Base-by-base conservation (phyloP, 1,139 yeast species). In the Suhomyces coccinellae region DNA sequence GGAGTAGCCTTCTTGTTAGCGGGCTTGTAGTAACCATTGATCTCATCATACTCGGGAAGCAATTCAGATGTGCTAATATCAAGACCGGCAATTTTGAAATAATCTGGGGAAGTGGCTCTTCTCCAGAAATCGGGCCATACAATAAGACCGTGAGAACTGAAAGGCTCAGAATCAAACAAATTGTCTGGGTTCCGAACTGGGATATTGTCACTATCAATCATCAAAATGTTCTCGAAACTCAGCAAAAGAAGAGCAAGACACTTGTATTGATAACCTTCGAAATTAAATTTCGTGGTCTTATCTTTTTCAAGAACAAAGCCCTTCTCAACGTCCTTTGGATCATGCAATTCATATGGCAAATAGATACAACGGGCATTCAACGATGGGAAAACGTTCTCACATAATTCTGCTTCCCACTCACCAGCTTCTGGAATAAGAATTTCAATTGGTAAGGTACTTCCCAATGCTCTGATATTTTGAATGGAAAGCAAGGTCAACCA, bases 191-290 rank as follows among this genome's bases (percentile, higher is more conserved):
- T 67, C 53, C 73, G 74, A 2, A 83, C 73, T 1, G 91, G 89
- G 45, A 83, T 73, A 52, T 84, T 82, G 59, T 88, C 96, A 40
- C 93, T 85, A 62, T 88, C 96, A 51, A 87, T 65, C 42, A 87
- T 69, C 44, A 87, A 66, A n/a, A 85, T 83, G 52, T 86, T 82
- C 54, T 87, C 89, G 65, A 88, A 89, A 52, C 87, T 79, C 40
- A 91, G 85, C 13, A 86, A 78, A 45, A 88, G 69, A 35, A 88
- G 64, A 0, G 96, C 91, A 52, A 88, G 66, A 0, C 87, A 85
- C 62, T 88, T 89, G 65, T 83, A 84, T 57, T 87, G 95, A 61
- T 83, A 87, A 0, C 95, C 95, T 58, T 79, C 75, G 55, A 87
- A 81, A 31, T 71, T 65, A 50, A 82, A 80, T 45, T 73, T 55